Conservation (phyloP, 176 grass and related monocot species). For the Avena sativa region DNA sequence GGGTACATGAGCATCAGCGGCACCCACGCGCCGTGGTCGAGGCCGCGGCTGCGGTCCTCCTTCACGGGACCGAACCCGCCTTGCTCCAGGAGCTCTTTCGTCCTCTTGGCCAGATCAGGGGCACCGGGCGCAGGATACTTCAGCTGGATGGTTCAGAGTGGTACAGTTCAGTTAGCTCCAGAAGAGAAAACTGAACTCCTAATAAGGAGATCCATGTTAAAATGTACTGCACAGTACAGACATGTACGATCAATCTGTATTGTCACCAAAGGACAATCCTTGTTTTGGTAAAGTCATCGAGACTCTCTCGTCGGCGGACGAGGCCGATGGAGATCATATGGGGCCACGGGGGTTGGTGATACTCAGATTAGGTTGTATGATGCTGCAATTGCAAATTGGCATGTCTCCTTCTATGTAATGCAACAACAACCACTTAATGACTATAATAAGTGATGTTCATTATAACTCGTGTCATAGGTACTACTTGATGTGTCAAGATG, state of each 20-base stretch:
- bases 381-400: neutral
- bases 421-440: no score
- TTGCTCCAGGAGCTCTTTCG: constrained; percentile 68
- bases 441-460: neutral
- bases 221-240: no score
- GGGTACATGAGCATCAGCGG: constrained; percentile 90
- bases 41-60: constrained; percentile 62
- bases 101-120: constrained; percentile 60
- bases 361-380: neutral
- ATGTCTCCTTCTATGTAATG: neutral
- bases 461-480: neutral
- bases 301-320: no score
- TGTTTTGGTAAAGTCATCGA: neutral
- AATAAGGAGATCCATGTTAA: neutral
- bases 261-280: no score
- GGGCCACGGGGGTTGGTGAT: neutral
- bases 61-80: constrained; percentile 65
- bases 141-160: constrained; percentile 43
- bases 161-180: neutral
- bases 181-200: neutral
- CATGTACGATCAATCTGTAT: no score
- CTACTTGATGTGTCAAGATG: neutral
- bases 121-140: constrained; percentile 82
- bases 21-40: constrained; percentile 91
- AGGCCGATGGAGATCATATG: neutral